phyloP scores from a whole-genome alignment of 495 filamentous ascomycete species.

The Lasiosphaeria hispida region DNA sequence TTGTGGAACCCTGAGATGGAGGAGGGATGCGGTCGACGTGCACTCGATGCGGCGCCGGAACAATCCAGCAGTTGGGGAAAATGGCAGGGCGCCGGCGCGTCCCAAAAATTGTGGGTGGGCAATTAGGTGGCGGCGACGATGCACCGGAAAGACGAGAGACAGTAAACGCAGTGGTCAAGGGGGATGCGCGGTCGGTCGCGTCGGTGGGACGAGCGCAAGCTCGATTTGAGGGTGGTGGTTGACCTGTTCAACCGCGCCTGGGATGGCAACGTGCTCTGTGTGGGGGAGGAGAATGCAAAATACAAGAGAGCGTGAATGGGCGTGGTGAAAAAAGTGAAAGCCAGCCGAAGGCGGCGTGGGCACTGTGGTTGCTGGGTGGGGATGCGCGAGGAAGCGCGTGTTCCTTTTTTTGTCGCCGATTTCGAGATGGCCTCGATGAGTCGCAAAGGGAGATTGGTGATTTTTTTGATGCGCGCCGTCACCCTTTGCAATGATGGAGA shows the following conservation, averaged over 20 bases:
- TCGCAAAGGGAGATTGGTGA: slow-evolving; percentile 51
- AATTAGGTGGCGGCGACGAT: slow-evolving; percentile 11
- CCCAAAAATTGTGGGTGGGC: slow-evolving; percentile 12
- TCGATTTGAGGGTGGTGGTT: slow-evolving; percentile 14
- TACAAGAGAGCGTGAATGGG: slow-evolving; percentile 24
- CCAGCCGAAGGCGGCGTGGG: slow-evolving; percentile 24
- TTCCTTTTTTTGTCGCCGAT: slow-evolving; percentile 39
- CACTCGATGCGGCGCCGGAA: slow-evolving; percentile 6
- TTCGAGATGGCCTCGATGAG: slow-evolving; percentile 50
- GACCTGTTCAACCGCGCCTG: slow-evolving; percentile 24
- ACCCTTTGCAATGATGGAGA: slow-evolving; percentile 53
- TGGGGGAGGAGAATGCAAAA: slow-evolving; percentile 22
- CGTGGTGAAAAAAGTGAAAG: slow-evolving; percentile 33
- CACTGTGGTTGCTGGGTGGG: slow-evolving; percentile 26
- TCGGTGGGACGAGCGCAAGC: slow-evolving; percentile 25
- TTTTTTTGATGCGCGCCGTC: slow-evolving; percentile 53
- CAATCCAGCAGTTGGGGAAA: slow-evolving; percentile 3
- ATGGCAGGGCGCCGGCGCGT: slow-evolving; percentile 24
- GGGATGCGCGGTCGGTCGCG: slow-evolving; percentile 26
- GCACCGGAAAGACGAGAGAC: background rate
- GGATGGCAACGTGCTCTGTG: slow-evolving; percentile 19
- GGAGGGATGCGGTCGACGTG: slow-evolving; percentile 1
- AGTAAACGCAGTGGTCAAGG: slow-evolving; percentile 16
- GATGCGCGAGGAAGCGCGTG: slow-evolving; percentile 41
- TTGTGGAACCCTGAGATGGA: slow-evolving; percentile 18